These are phyloP conservation scores for Boletus rubropictus DNA, from an alignment of 768 basidiomycete species.

Conservation along the genomic window DNA sequence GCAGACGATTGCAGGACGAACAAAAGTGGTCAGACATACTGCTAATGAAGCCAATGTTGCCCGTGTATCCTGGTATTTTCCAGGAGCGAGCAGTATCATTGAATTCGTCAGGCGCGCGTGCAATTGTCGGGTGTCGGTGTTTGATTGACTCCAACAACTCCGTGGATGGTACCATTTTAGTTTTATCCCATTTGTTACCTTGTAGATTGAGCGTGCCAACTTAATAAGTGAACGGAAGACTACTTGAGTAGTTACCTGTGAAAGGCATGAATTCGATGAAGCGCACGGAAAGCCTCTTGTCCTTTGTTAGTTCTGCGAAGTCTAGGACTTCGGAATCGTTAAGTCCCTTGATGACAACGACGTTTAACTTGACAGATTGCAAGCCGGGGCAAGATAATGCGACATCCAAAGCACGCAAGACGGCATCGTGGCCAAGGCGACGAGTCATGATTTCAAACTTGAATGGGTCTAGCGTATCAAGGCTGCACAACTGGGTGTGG, in stretches of 20 bases:
- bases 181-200: conserved; percentile 84
- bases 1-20: conserved; percentile 73
- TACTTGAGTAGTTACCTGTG: conserved; percentile 46
- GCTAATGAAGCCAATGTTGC: conserved; percentile 81
- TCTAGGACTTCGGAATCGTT: conserved; percentile 78
- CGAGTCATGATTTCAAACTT: conserved; percentile 88
- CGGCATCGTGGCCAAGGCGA: conserved; percentile 69
- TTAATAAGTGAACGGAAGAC: conserved; percentile 4
- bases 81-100: conserved; percentile 83
- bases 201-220: background rate
- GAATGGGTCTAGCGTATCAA: conserved; percentile 81
- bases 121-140: conserved; percentile 43
- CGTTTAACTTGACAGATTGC: conserved; percentile 72
- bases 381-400: conserved; percentile 53
- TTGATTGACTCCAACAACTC: conserved; percentile 52
- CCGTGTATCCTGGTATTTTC: conserved; percentile 63
- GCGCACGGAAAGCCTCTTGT: conserved; percentile 60
- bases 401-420: conserved; percentile 57
- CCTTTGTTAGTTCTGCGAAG: conserved; percentile 71
- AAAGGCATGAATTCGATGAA: conserved; percentile 97
- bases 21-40: conserved; percentile 96
- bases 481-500: conserved; percentile 34
- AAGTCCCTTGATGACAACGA: conserved; percentile 74
- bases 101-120: conserved; percentile 55
- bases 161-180: conserved; percentile 75